A percentile compares a stretch with the other conserved stretches of the same genome.
Conservation (phyloP, 2,329 filamentous ascomycete species). For the Colletotrichum tamarilloi region DNA sequence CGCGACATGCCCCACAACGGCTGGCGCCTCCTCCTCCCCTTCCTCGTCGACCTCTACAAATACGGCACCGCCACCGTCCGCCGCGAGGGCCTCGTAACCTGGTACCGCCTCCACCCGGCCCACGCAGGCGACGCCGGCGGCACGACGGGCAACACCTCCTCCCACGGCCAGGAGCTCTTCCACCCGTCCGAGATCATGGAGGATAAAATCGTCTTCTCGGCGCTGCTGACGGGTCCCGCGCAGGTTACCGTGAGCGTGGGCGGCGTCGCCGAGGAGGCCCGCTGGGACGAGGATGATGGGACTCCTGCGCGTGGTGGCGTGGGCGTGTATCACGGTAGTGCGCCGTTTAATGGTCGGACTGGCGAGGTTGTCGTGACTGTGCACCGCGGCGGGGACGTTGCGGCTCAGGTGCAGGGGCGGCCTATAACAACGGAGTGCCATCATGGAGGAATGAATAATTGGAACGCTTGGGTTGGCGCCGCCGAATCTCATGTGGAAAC, state of each 20-base stretch:
- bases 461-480: conserved; percentile 35
- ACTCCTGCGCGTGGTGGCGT: conserved; percentile 39
- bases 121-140: conserved; percentile 39
- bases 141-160: conserved; percentile 44
- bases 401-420: conserved; percentile 26
- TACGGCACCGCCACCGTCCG: conserved; percentile 39
- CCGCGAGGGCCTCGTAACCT: conserved; percentile 40
- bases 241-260: conserved; percentile 43
- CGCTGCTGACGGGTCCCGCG: conserved; percentile 41
- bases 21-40: conserved; percentile 59
- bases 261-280: conserved; percentile 25
- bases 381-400: conserved; percentile 7
- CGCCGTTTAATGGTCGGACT: conserved; percentile 37
- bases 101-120: conserved; percentile 41
- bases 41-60: conserved; percentile 49
- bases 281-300: conserved; percentile 38
- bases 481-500: neutral
- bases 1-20: conserved; percentile 59
- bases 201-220: conserved; percentile 40
- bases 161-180: conserved; percentile 40
- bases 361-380: conserved; percentile 41
- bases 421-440: conserved; percentile 25
- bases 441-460: conserved; percentile 34
- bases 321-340: conserved; percentile 46
- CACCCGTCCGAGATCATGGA: conserved; percentile 38